Base-by-base conservation (phyloP, 305 asterid species). In the Euphrasia arctica region DNA sequence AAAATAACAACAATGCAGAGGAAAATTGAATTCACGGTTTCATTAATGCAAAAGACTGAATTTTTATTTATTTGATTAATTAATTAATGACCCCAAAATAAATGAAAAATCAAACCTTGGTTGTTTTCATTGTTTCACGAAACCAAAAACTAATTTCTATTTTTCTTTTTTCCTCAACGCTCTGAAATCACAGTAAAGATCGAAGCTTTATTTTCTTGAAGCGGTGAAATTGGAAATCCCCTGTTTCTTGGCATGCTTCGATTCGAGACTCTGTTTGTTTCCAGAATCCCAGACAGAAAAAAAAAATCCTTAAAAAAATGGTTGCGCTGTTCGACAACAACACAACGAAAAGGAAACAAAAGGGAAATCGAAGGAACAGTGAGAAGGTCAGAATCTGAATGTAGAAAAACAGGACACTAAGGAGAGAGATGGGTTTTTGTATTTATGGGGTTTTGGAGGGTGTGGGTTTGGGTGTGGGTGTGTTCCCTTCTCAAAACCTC, bases 81-180 rank as follows among this genome's bases (percentile, higher is more conserved):
- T 2, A 0, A 2, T 22, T 18, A 1, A 2, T 14, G 9, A 27
- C 9, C 25, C 13, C 25, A 54, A 9, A 25, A 13, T 8, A 49
- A 61, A 51, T 25, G 58, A 41, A 43, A 60, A 52, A 70, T 60
- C 87, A 54, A 63, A 92, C 98, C 97, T 89, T 92, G 87, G 85
- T 78, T 84, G 84, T 92, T 87, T 84, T 85, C 98, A 92, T 92
- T 81, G 86, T 81, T 79, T 79, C 95, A 81, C 79, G 74, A 62
- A 75, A 66, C 64, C 64, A 29, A 74, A 64, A 71, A 32, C 5
- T 5, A 32, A 3, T 4, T 18, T 18, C 22, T 32, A 4, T 32
- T 32, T 32, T 32, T 32, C 5, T 5, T 29, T 25, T 51, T 31
- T 45, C 61, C 60, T 59, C n/a, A 14, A 64, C 75, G 47, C 65